phyloP scores from a whole-genome alignment of 352 stramenopile species.

The Peronospora farinosa region DNA sequence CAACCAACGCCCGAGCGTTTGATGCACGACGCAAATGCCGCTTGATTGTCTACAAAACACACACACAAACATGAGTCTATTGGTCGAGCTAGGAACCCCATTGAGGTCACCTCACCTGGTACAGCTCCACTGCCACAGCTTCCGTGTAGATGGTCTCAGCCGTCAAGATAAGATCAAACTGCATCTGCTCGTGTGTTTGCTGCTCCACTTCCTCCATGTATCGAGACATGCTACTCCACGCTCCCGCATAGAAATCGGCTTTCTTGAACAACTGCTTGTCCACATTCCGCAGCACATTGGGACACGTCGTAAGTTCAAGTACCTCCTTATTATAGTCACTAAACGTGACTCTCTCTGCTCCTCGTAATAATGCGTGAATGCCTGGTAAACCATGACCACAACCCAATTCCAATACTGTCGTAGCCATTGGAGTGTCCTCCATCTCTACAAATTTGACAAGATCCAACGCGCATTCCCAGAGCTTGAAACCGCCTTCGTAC shows the following conservation, averaged over 20 bases:
- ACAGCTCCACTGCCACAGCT: conserved; percentile 55
- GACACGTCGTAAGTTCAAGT: conserved; percentile 76
- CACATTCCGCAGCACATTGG: conserved; percentile 62
- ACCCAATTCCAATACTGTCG: conserved; percentile 61
- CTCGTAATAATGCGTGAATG: conserved; percentile 65
- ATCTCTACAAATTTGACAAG: conserved; percentile 49
- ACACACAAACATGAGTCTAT: conserved; percentile 1
- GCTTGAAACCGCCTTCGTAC: conserved; percentile 84
- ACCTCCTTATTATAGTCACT: conserved; percentile 88
- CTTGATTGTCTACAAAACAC: conserved; percentile 59
- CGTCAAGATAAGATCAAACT: conserved; percentile 76
- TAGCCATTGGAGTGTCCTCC: conserved; percentile 21
- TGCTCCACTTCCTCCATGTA: conserved; percentile 42
- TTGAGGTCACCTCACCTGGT: conserved; percentile 35
- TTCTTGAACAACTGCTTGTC: conserved; percentile 25
- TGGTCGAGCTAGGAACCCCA: background rate
- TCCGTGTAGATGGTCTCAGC: conserved; percentile 86
- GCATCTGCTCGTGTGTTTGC: conserved; percentile 26
- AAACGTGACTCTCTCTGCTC: conserved; percentile 62
- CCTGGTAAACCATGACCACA: conserved; percentile 75
- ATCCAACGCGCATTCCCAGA: conserved; percentile 80
- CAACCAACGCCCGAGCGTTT: conserved; percentile 51
- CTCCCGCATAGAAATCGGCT: conserved; percentile 71
- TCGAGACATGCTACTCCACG: conserved; percentile 55
- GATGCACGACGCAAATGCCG: conserved; percentile 45